A percentile compares a stretch with the other conserved stretches of the same genome.
phyloP scores from a whole-genome alignment of 1,139 yeast genomes.

The Scheffersomyces stambukii region DNA sequence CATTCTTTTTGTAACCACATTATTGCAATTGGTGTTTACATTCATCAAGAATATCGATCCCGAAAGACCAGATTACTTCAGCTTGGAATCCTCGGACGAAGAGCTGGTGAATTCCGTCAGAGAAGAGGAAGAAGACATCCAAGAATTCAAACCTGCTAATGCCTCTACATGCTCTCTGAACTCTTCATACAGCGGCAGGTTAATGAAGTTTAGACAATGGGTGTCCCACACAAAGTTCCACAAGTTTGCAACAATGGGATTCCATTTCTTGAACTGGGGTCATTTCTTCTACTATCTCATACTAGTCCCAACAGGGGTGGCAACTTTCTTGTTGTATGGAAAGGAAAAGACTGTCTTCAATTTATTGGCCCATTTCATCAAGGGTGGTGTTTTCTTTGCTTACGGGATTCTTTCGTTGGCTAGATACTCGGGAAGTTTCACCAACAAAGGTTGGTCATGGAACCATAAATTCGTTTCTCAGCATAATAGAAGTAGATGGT shows the following conservation, averaged over 20 bases:
- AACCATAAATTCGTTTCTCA: constrained; percentile 46
- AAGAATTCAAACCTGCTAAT: constrained; percentile 1
- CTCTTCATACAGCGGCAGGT: too few species aligned
- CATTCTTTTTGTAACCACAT: constrained; percentile 50
- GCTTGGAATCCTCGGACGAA: constrained; percentile 3
- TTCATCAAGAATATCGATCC: constrained; percentile 9
- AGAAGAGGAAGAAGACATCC: constrained; percentile 16
- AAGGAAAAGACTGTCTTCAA: constrained; percentile 65
- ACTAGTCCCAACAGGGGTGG: constrained; percentile 70
- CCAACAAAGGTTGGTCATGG: constrained; percentile 88
- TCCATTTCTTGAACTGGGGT: constrained; percentile 58
- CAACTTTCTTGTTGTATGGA: constrained; percentile 70
- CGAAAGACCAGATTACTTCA: constrained; percentile 1
- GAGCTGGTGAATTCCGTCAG: constrained; percentile 25
- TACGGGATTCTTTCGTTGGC: constrained; percentile 76
- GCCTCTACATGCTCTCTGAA: background rate
- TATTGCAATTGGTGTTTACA: constrained; percentile 55
- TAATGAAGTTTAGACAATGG: constrained; percentile 8
- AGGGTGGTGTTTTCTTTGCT: constrained; percentile 83
- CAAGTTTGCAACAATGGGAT: constrained; percentile 21
- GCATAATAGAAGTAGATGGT: constrained; percentile 13
- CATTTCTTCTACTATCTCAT: constrained; percentile 57
- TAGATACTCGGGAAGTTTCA: constrained; percentile 81
- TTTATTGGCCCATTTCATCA: constrained; percentile 88
- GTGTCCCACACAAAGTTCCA: constrained; percentile 8